Conservation (phyloP, 169 alveolate species). For the Perkinsus chesapeaki region DNA sequence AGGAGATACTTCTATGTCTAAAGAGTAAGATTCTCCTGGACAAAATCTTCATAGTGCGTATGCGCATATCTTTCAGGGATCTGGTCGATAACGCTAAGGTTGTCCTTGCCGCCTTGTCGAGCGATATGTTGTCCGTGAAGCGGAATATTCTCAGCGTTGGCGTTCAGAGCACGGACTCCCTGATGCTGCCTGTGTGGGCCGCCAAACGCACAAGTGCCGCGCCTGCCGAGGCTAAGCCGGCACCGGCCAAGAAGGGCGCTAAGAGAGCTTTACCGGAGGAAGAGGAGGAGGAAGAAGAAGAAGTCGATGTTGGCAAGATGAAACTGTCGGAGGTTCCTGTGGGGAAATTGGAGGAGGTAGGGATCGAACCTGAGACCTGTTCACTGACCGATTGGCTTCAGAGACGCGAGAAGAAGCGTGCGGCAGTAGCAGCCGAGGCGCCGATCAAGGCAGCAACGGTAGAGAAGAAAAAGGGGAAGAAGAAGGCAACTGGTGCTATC, state of each 20-base stretch:
- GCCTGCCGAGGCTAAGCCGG: neutral
- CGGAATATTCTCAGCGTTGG: neutral
- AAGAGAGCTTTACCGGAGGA: neutral
- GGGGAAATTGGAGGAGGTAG: neutral
- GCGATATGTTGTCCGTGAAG: neutral
- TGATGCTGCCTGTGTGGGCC: neutral
- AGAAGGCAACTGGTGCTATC: neutral
- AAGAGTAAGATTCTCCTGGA: neutral
- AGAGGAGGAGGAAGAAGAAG: neutral
- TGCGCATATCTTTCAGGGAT: neutral
- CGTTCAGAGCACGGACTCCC: neutral
- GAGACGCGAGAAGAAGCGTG: conserved; percentile 3
- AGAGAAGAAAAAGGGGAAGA: neutral
- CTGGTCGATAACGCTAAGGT: neutral
- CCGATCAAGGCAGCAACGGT: neutral
- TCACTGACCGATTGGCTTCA: neutral
- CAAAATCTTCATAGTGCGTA: neutral
- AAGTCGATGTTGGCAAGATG: neutral
- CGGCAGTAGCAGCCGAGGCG: neutral
- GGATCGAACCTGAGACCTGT: neutral
- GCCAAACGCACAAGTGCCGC: neutral
- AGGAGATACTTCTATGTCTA: neutral
- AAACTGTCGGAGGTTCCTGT: neutral
- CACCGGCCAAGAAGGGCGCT: neutral
- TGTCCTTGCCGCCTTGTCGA: neutral